Evolutionary conservation across 805 yeast genomes (phyloP).

Genomic region (Scheffersomyces stipitis): DNA sequence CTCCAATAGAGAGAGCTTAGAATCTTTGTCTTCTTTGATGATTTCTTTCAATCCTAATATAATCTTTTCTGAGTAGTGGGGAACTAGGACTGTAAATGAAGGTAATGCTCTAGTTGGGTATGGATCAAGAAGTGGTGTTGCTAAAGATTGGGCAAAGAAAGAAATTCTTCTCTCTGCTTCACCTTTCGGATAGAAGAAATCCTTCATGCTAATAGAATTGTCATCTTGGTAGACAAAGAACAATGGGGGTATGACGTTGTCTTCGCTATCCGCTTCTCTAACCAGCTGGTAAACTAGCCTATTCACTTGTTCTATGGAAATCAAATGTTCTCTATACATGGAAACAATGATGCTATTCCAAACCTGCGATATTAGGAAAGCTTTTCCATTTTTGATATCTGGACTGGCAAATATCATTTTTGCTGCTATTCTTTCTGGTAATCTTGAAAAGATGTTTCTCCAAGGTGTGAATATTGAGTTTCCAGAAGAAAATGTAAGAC

Average conservation of each 20-base stretch:
- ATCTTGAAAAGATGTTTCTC: constrained; percentile 32
- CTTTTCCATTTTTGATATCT: constrained; percentile 7
- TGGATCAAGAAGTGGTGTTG: constrained; percentile 50
- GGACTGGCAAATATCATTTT: constrained; percentile 20
- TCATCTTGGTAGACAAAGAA: constrained; percentile 53
- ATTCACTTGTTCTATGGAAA: constrained; percentile 43
- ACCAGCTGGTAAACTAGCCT: constrained; percentile 25
- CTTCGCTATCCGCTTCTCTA: background rate
- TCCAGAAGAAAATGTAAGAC: constrained; percentile 30
- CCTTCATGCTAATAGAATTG: constrained; percentile 29
- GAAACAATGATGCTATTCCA: constrained; percentile 18
- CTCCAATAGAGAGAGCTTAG: constrained; percentile 65
- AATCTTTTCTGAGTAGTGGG: constrained; percentile 54
- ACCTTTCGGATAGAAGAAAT: constrained; percentile 43
- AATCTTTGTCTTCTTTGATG: constrained; percentile 43
- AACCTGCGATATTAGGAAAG: constrained; percentile 12
- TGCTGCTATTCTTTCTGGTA: constrained; percentile 34
- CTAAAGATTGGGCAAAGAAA: constrained; percentile 53
- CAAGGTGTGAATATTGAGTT: constrained; percentile 39
- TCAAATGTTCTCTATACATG: constrained; percentile 35
- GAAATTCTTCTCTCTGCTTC: constrained; percentile 55
- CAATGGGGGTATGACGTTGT: constrained; percentile 36
- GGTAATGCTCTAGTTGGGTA: constrained; percentile 50
- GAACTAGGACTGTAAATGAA: constrained; percentile 49
- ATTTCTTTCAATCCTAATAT: constrained; percentile 45